Conservation (phyloP, 192 early-diverging fungal species). For the Coemansia sp. region DNA sequence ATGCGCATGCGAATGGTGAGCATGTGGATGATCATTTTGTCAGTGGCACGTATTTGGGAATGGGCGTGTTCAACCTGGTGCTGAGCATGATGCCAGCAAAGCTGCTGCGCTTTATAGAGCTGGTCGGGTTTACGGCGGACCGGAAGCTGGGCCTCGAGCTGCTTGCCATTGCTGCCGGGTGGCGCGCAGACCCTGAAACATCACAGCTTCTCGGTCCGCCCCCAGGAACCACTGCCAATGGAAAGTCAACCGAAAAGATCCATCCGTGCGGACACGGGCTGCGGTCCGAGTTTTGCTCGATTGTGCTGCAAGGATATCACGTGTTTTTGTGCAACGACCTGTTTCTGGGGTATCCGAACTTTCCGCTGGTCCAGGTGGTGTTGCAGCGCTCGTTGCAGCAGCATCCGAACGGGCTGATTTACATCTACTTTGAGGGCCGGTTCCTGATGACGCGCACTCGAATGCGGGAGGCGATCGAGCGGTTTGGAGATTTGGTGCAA, state of each 20-base stretch:
- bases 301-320: constrained; percentile 72
- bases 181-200: constrained; percentile 47
- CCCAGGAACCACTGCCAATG: background rate
- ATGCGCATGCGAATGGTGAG: constrained; percentile 56
- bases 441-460: constrained; percentile 60
- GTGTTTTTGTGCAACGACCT: constrained; percentile 70
- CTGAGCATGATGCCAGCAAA: constrained; percentile 73
- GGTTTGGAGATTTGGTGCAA: constrained; percentile 52
- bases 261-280: constrained; percentile 61
- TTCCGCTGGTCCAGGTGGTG: constrained; percentile 63
- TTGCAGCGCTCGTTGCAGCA: constrained; percentile 56
- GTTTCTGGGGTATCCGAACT: constrained; percentile 66
- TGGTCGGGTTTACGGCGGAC: constrained; percentile 82
- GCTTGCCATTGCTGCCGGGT: constrained; percentile 71
- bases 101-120: constrained; percentile 73
- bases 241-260: background rate
- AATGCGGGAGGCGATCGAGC: constrained; percentile 60
- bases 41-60: constrained; percentile 74
- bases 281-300: constrained; percentile 76
- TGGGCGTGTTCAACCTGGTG: constrained; percentile 77
- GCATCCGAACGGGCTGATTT: constrained; percentile 72
- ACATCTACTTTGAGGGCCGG: constrained; percentile 69
- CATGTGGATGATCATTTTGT: constrained; percentile 79
- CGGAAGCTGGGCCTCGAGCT: constrained; percentile 71
- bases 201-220: constrained; percentile 26